phyloP scores from a whole-genome alignment of 2,329 filamentous ascomycete genomes.

The Ceratocystis papillata region DNA sequence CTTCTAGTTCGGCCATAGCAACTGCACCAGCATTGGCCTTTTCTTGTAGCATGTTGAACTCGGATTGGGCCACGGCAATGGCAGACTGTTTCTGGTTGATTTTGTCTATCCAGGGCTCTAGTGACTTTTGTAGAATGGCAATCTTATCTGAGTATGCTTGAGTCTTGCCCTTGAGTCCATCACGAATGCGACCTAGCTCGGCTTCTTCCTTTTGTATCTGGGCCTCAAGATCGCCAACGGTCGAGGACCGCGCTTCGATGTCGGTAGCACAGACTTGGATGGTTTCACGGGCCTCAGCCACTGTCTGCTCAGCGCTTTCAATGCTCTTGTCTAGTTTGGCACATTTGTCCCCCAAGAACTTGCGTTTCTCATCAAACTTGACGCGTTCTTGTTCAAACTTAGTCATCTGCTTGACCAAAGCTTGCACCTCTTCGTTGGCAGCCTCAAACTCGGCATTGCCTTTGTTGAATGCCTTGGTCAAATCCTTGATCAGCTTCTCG shows the following conservation, averaged over 20 bases:
- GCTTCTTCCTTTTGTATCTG: slow-evolving; percentile 68
- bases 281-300: slow-evolving; percentile 62
- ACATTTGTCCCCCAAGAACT: slow-evolving; percentile 80
- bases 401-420: slow-evolving; percentile 71
- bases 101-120: slow-evolving; percentile 94
- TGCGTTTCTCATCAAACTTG: slow-evolving; percentile 96
- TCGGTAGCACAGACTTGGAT: slow-evolving; percentile 69
- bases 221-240: slow-evolving; percentile 65
- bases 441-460: slow-evolving; percentile 73
- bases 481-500: slow-evolving; percentile 78
- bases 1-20: slow-evolving; percentile 70
- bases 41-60: slow-evolving; percentile 82
- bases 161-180: slow-evolving; percentile 87
- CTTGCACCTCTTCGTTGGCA: slow-evolving; percentile 71
- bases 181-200: slow-evolving; percentile 71
- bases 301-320: slow-evolving; percentile 61
- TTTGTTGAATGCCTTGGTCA: slow-evolving; percentile 73
- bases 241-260: slow-evolving; percentile 62
- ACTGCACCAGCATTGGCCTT: slow-evolving; percentile 79
- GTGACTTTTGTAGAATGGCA: slow-evolving; percentile 76
- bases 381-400: slow-evolving; percentile 94
- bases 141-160: slow-evolving; percentile 91
- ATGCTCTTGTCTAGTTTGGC: slow-evolving; percentile 92
- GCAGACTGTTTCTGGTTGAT: slow-evolving; percentile 93
- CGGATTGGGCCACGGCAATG: slow-evolving; percentile 88